Evolutionary conservation across 2,329 filamentous ascomycete species (phyloP), one percentile per base, ranked within the genome.

Genomic region (Chaetomium globosum): DNA sequence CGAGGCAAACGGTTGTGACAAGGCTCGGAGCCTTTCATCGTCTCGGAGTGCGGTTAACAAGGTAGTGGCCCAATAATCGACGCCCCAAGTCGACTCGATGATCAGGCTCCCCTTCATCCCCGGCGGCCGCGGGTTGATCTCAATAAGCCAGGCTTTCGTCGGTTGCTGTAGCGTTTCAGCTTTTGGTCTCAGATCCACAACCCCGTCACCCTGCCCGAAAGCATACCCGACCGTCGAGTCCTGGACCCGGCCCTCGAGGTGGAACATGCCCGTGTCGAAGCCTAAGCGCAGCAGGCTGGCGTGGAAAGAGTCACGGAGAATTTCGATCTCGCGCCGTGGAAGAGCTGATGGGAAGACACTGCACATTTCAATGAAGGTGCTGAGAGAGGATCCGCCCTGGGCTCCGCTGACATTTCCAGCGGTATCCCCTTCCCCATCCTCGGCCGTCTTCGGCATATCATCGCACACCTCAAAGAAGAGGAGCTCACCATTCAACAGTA

Each of bases 401-500:
- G 48, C 48, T 3, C 48, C 48, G 48, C 48, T 51, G 12, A 53
- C 10, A 30, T 19, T 16, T 9, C 26, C 51, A 26, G n/a, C n/a
- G 3, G n/a, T 16, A n/a, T 7, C 16, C n/a, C 16, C 51, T 12
- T 53, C 51, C 10, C 28, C 51, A 10, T 51, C 48, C n/a, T 51
- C 48, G 48, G 48, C 48, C 13, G 51, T 53, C 51, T 53, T 53
- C 9, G 51, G 51, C 21, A 53, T 28, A n/a, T 53, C 51, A 6
- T 53, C 51, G 9, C 21, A 53, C 26, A 53, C 51, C 51, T 53
- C 51, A n/a, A 53, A 53, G 51, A 53, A 53, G 23, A 53, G 28
- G 16, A 53, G 51, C 28, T 53, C 26, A 13, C 51, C 51, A n/a
- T 53, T 26, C 16, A 26, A 31, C 51, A 53, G 12, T 8, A 53